Base-by-base conservation (phyloP, 31 red algal genomes). In the Odonthalia washingtoniensis region DNA sequence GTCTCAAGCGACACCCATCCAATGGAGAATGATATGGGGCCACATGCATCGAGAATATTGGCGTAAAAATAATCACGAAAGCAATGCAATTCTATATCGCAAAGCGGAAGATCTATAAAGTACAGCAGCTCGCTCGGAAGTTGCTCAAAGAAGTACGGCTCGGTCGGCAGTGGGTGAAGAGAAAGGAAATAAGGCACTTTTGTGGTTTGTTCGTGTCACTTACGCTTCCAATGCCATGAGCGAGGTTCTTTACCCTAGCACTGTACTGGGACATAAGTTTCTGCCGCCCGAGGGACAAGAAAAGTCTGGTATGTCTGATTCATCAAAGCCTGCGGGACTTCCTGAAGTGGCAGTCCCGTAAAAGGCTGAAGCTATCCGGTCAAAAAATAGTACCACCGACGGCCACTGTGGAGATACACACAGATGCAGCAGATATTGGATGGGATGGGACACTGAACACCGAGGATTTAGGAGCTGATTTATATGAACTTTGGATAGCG, bases 251-350 rank as follows among this genome's bases (percentile, higher is more conserved):
- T 65, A 43, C 81, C 16, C 62, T 65, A 65, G 72, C 81, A 21
- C 81, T 84, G 33, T 84, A 84, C 37, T 81, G 70, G 70, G 69
- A 75, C 40, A 61, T 75, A 70, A 24, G 24, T 12, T 9, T 12
- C 12, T 24, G 37, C 31, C 74, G 74, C 5, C 28, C 74, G 32
- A 9, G 0, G 17, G 75, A 88, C 40, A 16, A 4, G 21, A 0
- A 62, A 12, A 37, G 75, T 12, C 73, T 69, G 6, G 45, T 21
- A 21, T 31, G 85, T 4, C 85, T 70, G 12, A 41, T 18, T 37
- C 75, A 79, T 68, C 85, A 80, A 61, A 6, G 46, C 6, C 9
- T 88, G 5, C 75, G 85, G 16, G 85, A 80, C 44, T 74, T 88
- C n/a, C 57, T 17, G 21, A 0, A 46, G 14, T 88, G 74, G 85